A percentile compares a stretch with the other conserved stretches of the same genome.
These are phyloP conservation scores for Botrytis elliptica DNA, from an alignment of 2,329 filamentous ascomycete genomes.

Conservation along the genomic window DNA sequence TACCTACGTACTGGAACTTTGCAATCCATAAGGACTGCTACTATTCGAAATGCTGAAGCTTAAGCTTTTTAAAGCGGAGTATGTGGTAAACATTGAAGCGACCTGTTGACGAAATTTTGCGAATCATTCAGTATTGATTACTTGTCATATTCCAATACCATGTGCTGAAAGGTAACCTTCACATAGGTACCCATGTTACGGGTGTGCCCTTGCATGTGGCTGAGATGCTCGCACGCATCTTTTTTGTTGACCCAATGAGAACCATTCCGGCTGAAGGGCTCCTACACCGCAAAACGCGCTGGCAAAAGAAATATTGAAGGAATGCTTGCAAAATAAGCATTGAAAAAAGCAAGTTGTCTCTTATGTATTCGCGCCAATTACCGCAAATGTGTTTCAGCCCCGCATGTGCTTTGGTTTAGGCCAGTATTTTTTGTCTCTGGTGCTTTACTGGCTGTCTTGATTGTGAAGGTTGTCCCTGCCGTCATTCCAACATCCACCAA, in stretches of 20 bases:
- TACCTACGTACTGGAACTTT: constrained; percentile 30
- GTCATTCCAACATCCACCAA: not conserved
- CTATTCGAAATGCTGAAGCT: not conserved
- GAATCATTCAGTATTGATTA: constrained; percentile 2
- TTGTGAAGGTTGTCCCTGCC: not conserved
- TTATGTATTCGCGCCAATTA: constrained; percentile 6
- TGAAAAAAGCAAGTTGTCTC: constrained; percentile 4
- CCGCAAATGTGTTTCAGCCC: constrained; percentile 8
- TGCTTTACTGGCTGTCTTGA: not conserved
- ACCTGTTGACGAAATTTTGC: not conserved
- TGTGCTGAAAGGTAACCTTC: not conserved
- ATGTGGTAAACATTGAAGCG: not conserved
- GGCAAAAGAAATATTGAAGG: constrained; percentile 15
- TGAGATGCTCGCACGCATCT: not conserved
- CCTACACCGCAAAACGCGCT: constrained; percentile 7
- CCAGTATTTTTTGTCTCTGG: not conserved
- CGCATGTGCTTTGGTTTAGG: not conserved
- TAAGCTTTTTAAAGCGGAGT: not conserved
- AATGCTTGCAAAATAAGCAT: not conserved
- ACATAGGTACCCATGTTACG: not conserved
- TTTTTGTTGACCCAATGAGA: not conserved
- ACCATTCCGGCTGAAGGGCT: not conserved
- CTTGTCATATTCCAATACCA: constrained; percentile 2
- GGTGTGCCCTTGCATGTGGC: constrained; percentile 13
- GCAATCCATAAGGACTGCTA: constrained; percentile 21